Evolutionary conservation across 352 stramenopile species (phyloP), one percentile per base, ranked within the genome.

Genomic region (Phytopythium boreale): DNA sequence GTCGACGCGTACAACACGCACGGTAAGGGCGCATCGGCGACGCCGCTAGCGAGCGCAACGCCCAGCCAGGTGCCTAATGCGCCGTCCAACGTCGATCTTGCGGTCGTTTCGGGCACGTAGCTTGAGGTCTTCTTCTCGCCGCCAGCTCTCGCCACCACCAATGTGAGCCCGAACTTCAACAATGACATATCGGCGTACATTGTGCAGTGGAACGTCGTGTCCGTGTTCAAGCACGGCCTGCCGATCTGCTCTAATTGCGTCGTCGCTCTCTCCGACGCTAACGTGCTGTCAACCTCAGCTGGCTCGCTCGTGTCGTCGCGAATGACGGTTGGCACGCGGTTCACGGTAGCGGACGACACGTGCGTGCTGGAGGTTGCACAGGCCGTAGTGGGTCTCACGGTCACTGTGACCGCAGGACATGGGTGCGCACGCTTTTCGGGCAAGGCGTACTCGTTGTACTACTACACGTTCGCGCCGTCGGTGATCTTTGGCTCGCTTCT

Each of bases 51-150:
- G 4, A 64, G 51, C 3, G 80, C 72, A 14, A 92, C 77, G 27
- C 92, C 92, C 9, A 91, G 80, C 47, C 84, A 91, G 76, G 87
- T 98, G 19, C 94, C 94, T 22, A 83, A 82, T 59, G 80, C 89
- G 0, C 94, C 93, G n/a, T 93, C 82, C 20, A 89, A 96, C 62
- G 79, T 98, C n/a, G 71, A 86, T 43, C 61, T 98, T 0, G 55
- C 74, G 24, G 87, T 96, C n/a, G 75, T 98, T 2, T 98, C 93
- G 36, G 89, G 92, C 7, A 73, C 82, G 26, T 82, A 96, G 59
- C 69, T 98, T 12, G 82, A 97, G 61, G 88, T 98, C 6, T 93
- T 88, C 53, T 98, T 98, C 71, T 88, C 79, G 34, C 84, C 92
- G 36, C 94, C 93, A 4, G 49, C 72, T 0, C 60, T 90, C 4